Base-by-base conservation (phyloP, 2,329 filamentous ascomycete species). In the Penicillium sp. region DNA sequence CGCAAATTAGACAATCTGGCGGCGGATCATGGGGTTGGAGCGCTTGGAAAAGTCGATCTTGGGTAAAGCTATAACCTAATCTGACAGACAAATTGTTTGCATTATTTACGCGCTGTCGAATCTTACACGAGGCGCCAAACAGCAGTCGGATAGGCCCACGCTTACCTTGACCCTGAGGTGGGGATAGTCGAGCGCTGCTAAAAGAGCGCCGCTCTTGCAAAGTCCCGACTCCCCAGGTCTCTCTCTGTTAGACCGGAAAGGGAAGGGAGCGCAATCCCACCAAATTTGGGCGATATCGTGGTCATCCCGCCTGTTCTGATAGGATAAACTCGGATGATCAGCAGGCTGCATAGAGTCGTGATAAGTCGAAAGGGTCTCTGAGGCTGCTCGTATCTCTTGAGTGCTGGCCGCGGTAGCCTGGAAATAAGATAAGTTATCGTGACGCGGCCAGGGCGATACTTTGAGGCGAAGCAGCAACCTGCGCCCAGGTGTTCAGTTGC, bases 271-370 rank as follows among this genome's bases (percentile, higher is more conserved):
- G 31, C 45, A 56, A 55, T 59, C 62, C 64, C 64, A 61, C 64
- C 41, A 35, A 23, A 52, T 48, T 41, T 61, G 60, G 59, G 61
- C 51, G 57, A 60, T 61, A 64, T 66, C 64, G 65, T 66, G 66
- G 57, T 52, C 48, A 41, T 56, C 58, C 50, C 47, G 31, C 35
- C 23, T 45, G 48, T 46, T 50, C 47, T 68, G 64, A 68, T 65
- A 68, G 67, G 67, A 59, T 66, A 65, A 51, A 61, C 30, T 64
- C 63, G 61, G 55, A 47, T 60, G 63, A 68, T 67, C 65, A 65
- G 64, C 65, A 61, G 61, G 44, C 58, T 48, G 60, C 57, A 62
- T 58, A 49, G 19, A 26, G 45, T 30, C n/a, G 50, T 57, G 46
- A 57, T 44, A 57, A 47, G 35, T 50, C 45, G 15, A 48, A n/a